phyloP scores from a whole-genome alignment of 2,329 filamentous ascomycete species.

The Colletotrichum limetticola region DNA sequence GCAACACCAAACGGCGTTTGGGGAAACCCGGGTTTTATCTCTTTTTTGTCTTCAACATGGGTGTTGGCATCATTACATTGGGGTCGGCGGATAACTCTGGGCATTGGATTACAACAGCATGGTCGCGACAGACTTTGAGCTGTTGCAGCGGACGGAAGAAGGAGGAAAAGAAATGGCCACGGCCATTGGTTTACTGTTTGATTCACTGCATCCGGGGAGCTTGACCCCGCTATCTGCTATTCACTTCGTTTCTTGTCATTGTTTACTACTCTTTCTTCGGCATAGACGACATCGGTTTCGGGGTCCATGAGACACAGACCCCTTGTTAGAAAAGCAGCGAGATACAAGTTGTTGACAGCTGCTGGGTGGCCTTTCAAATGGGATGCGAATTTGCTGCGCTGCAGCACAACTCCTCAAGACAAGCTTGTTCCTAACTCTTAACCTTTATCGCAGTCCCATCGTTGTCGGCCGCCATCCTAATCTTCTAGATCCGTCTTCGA shows the following conservation, averaged over 20 bases:
- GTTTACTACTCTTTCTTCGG: neutral
- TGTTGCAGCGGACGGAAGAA: neutral
- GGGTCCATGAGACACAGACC: neutral
- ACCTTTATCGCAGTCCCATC: neutral
- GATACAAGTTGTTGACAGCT: neutral
- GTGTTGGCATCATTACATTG: slow-evolving; percentile 18
- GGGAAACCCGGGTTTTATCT: slow-evolving; percentile 11
- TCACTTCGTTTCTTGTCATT: neutral
- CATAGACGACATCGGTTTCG: neutral
- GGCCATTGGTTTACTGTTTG: neutral
- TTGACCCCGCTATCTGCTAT: neutral
- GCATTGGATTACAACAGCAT: slow-evolving; percentile 22
- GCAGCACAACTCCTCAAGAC: slow-evolving; percentile 2
- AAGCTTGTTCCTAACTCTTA: neutral
- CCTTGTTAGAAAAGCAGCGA: neutral
- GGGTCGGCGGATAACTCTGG: neutral
- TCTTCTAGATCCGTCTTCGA: neutral
- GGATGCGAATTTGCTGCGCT: slow-evolving; percentile 4
- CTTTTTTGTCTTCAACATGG: slow-evolving; percentile 1
- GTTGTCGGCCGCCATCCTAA: neutral
- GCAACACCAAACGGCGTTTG: slow-evolving; percentile 28
- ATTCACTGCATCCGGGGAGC: neutral
- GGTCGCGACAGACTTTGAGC: neutral
- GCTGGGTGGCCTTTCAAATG: neutral
- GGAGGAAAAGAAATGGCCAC: neutral